Percentiles rank a stretch among this genome's conserved stretches.
Evolutionary conservation across 2,329 filamentous ascomycete genomes (phyloP).

Genomic region (Xylaria sp.): DNA sequence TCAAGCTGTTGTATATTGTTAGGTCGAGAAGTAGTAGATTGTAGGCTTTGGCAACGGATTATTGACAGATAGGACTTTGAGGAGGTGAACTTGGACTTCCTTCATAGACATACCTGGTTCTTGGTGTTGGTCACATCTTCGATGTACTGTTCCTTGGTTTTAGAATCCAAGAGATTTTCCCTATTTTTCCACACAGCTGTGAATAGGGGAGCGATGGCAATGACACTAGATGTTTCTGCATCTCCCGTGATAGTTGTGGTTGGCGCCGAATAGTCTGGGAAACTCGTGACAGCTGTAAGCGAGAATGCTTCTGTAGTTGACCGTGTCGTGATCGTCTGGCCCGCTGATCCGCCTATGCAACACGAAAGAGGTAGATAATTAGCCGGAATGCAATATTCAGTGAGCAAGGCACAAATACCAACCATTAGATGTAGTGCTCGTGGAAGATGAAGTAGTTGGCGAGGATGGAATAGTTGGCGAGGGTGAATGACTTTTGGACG

Average conservation of each 20-base stretch:
- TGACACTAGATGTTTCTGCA: slow-evolving; percentile 5
- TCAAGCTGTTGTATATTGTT: not conserved
- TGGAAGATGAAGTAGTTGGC: no score
- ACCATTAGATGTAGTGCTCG: no score
- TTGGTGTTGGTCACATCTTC: slow-evolving; percentile 1
- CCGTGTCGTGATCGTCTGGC: not conserved
- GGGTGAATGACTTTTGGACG: no score
- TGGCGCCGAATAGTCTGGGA: not conserved
- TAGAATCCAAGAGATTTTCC: not conserved
- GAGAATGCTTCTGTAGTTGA: not conserved
- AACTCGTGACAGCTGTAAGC: not conserved
- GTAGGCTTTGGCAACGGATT: not conserved
- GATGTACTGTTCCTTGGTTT: slow-evolving; percentile 5
- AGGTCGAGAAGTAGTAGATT: not conserved
- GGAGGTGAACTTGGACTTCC: no score
- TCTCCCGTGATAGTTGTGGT: not conserved
- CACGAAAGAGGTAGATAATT: no score
- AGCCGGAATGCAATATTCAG: no score
- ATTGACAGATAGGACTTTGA: not conserved
- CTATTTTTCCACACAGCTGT: slow-evolving; percentile 2
- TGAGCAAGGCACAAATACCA: no score
- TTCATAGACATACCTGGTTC: not conserved
- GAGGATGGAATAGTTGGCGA: no score
- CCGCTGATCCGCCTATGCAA: no score
- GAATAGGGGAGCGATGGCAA: slow-evolving; percentile 3